Evolutionary conservation across 106 monocot species (phyloP), one percentile per base, ranked within the genome.

Genomic region (Dendrobium catenatum): DNA sequence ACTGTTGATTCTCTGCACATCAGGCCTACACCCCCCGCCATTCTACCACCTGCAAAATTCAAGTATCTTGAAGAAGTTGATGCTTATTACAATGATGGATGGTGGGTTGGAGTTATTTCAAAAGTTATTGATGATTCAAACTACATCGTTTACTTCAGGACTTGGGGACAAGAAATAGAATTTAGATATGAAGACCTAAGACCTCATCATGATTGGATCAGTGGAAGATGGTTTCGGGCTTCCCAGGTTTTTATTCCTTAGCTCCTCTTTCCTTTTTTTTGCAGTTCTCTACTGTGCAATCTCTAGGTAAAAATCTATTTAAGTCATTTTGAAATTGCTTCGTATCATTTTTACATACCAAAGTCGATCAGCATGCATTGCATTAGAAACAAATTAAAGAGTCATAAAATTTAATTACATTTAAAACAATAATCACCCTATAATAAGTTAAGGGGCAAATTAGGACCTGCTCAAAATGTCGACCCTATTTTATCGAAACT

Each of bases 31-130:
- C 93, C 96, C 42, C 87, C 91, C 8, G 55, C 15, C 1, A 76
- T 61, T 59, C 67, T 56, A 5, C 42, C 47, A 6, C 42, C 58
- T 7, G 74, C 73, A 33, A 79, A 74, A 20, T 91, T 92, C 73
- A 90, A 85, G 47, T 72, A 83, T 43, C 85, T 96, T 73, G 91
- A 96, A 77, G 96, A 96, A 86, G 90, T 96, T 54, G 96, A 96
- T 79, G 91, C 83, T 9, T 86, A 77, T 46, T 77, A 83, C 47
- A 93, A 91, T 77, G 93, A 94, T 79, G 96, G 91, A 2, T 96
- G 96, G 93, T 93, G 96, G 96, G 87, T 89, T 8, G 96, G 96
- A 79, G 83, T 96, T 24, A 84, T 96, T 46, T 96, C 88, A 15
- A 89, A 87, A 58, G 91, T 93, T 85, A 66, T 86, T 1, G 44